Conservation (phyloP, 164 flowering plant genomes). For the Sextonia rubra region DNA sequence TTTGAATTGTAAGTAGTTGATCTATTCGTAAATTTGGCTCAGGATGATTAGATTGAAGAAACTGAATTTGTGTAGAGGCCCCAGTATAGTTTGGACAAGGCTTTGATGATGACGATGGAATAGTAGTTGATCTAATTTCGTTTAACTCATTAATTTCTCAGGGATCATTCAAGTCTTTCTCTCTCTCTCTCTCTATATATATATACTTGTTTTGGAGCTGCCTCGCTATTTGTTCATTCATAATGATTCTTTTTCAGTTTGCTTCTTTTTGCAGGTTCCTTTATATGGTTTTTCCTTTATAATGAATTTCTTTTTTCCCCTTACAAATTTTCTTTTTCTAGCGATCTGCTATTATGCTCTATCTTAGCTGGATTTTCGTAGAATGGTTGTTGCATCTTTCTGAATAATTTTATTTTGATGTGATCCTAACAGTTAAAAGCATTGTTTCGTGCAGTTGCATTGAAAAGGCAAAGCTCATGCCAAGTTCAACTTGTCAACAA, state of each 20-base stretch:
- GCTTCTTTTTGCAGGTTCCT: no score
- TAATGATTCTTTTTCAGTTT: background rate
- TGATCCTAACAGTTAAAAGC: background rate
- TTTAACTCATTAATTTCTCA: background rate
- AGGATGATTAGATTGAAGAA: no score
- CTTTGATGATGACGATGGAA: no score
- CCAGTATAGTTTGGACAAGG: no score
- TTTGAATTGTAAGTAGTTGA: no score
- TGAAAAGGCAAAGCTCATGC: constrained; percentile 71
- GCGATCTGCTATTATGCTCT: background rate
- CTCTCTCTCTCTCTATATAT: background rate
- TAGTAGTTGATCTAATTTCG: no score
- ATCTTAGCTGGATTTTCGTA: background rate
- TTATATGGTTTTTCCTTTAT: background rate
- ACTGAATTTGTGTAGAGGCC: no score
- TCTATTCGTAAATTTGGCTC: no score
- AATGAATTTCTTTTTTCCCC: background rate
- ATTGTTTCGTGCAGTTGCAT: constrained; percentile 48
- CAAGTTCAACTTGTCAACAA: constrained; percentile 53
- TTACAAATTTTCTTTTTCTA: background rate
- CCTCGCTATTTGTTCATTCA: background rate
- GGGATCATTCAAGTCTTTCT: no score
- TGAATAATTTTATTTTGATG: background rate
- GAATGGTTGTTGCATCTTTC: background rate
- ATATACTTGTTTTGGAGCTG: background rate